Conservation (phyloP, 2,329 filamentous ascomycete species). For the Cladophialophora yegresii region DNA sequence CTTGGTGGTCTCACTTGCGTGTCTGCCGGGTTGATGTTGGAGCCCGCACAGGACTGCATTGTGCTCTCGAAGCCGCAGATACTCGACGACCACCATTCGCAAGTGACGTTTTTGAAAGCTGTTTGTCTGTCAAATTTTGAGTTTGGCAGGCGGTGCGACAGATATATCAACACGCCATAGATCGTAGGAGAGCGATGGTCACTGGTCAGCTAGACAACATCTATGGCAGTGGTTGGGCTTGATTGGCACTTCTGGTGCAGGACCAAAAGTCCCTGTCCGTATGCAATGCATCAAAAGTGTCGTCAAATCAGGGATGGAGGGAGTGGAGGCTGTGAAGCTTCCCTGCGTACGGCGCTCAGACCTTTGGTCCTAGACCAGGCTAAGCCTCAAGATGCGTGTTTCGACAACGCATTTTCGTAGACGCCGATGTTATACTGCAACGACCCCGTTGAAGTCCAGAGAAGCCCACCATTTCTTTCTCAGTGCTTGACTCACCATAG, state of each 20-base stretch:
- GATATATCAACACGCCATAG: background rate
- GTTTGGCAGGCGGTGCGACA: background rate
- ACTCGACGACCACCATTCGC: background rate
- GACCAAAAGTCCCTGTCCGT: background rate
- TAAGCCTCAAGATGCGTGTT: background rate
- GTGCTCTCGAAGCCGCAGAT: background rate
- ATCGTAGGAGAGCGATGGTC: background rate
- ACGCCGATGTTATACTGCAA: background rate
- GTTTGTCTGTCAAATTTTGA: background rate
- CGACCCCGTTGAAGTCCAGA: constrained; percentile 16
- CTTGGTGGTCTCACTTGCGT: background rate
- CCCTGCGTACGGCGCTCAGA: background rate
- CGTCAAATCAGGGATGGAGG: background rate
- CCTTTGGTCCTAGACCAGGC: background rate
- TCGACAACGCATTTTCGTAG: background rate
- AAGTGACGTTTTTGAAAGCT: background rate
- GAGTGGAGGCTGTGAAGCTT: background rate
- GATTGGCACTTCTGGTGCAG: background rate
- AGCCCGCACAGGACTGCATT: background rate
- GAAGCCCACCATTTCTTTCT: constrained; percentile 19
- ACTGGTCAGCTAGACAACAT: background rate
- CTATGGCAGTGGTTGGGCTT: background rate
- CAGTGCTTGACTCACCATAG: constrained; percentile 20
- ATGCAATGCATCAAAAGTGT: background rate
- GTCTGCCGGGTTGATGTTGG: background rate